Evolutionary conservation across 1,284 basidiomycete species (phyloP), one percentile per base, ranked within the genome.

Genomic region (Fomitopsis betulina): DNA sequence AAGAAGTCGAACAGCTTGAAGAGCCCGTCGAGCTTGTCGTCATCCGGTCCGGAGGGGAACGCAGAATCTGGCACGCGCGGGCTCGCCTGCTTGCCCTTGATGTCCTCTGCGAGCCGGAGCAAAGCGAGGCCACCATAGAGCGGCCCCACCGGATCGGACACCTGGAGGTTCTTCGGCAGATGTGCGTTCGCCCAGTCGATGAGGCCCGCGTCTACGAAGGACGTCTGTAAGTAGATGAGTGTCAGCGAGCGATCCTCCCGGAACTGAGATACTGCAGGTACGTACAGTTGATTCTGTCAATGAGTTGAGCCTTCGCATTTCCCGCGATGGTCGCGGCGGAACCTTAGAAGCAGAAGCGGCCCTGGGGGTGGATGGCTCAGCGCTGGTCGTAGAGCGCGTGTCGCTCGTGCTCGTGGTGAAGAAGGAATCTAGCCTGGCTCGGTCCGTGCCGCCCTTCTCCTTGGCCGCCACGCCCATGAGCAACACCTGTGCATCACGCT

Each of bases 1-100:
- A 96, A 74, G 71, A 92, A 93, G 73, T 96, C 93, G 74, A 94
- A 94, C 60, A 95, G 77, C 59, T 85, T 82, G 77, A 96, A 94
- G 42, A 96, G 78, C 15, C 93, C 93, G 54, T 95, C 93, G n/a
- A 96, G 77, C 65, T 86, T 89, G 63, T 93, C 89, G 65, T 93
- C 89, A 58, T 78, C 76, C 4, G 79, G 73, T 33, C 79, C 79
- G 13, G 74, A 68, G 2, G 91, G 91, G 77, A 95, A 94, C 1
- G 88, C 87, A 4, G 85, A 86, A 66, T 94, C 91, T 7, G 86
- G 85, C 2, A 94, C 86, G 2, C 85, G 79, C 5, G 89, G 86
- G 21, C 83, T 82, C 3, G 80, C 75, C 8, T 85, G 75, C 62
- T 84, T 81, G 33, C 89, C 87, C 68, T 84, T 89, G 74, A 91